A percentile compares a stretch with the other conserved stretches of the same genome.
Evolutionary conservation across 768 basidiomycete species (phyloP).

Genomic region (Suillus placidus): DNA sequence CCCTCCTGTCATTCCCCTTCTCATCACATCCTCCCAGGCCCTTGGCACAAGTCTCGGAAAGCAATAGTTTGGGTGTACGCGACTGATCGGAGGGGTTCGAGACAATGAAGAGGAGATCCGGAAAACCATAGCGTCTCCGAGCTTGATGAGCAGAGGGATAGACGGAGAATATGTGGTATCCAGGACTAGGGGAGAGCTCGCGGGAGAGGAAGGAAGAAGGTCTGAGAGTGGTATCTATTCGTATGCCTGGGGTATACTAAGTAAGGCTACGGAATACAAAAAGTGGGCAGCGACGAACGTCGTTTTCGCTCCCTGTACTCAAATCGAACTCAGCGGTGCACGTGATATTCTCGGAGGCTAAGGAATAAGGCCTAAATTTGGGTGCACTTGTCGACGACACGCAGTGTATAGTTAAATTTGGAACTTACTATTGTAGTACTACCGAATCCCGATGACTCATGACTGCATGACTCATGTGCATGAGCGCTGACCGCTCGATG

Average conservation of each 20-base stretch:
- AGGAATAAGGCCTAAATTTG: no score
- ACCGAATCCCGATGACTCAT: no score
- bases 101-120: slow-evolving; percentile 73
- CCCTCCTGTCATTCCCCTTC: slow-evolving; percentile 56
- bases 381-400: no score
- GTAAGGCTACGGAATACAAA: not conserved
- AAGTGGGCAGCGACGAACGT: slow-evolving; percentile 40
- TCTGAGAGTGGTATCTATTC: slow-evolving; percentile 64
- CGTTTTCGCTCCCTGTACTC: slow-evolving; percentile 47
- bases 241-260: slow-evolving; percentile 51
- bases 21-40: slow-evolving; percentile 60
- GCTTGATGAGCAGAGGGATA: slow-evolving; percentile 74
- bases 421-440: no score
- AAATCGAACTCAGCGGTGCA: slow-evolving; percentile 87
- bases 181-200: slow-evolving; percentile 64
- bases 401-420: no score
- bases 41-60: slow-evolving; percentile 61
- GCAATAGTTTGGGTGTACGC: slow-evolving; percentile 61
- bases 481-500: no score
- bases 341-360: no score
- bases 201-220: slow-evolving; percentile 49
- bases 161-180: slow-evolving; percentile 68
- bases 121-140: slow-evolving; percentile 94
- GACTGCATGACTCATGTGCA: no score
- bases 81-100: slow-evolving; percentile 42